Evolutionary conservation across 1,284 basidiomycete genomes (phyloP), one percentile per base, ranked within the genome.

Genomic region (Pseudozyma hubeiensis): DNA sequence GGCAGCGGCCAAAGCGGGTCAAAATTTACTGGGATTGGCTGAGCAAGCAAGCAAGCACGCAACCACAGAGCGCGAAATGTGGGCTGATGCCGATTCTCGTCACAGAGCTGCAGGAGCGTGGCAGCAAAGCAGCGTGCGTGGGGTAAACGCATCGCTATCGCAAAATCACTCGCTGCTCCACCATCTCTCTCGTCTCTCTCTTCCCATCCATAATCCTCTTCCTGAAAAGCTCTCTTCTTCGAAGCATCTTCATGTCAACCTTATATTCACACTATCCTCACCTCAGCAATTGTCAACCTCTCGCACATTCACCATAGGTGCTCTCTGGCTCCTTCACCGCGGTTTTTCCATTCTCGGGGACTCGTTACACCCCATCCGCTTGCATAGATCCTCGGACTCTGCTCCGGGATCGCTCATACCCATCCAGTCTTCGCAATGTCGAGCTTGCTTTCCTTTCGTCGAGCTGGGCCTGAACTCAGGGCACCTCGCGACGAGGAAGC

Each of bases 371-470:
- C 24, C 4, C 24, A 24, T 24, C 4, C 24, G 24, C 24, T 24
- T 24, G 24, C 24, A 4, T 24, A 1, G 4, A 24, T 1, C 24
- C 24, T 24, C 4, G 24, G 24, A 4, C 24, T 24, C 24, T 24
- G 24, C 24, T 24, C 24, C 4, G 24, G 24, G 24, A 1, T 24
- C 24, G 24, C 24, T 2, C 4, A 24, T 41, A 41, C 40, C n/a
- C n/a, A 2, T 16, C 3, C 10, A 41, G 13, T 11, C 9, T 17
- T 35, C 14, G 11, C 51, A 56, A 7, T 69, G 66, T 62, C 66
- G 11, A 69, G 41, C n/a, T 24, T 69, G 43, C 56, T 69, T 19
- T 62, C 66, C 24, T 62, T 62, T 45, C 49, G 53, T 19, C 57
- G 64, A 5, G 58, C 64, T 29, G 58, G 58, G 19, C 58, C 64